Percentiles rank a stretch among this genome's conserved stretches.
Evolutionary conservation across 2,329 filamentous ascomycete species (phyloP).

Genomic region (Endoconidiophora polonica): DNA sequence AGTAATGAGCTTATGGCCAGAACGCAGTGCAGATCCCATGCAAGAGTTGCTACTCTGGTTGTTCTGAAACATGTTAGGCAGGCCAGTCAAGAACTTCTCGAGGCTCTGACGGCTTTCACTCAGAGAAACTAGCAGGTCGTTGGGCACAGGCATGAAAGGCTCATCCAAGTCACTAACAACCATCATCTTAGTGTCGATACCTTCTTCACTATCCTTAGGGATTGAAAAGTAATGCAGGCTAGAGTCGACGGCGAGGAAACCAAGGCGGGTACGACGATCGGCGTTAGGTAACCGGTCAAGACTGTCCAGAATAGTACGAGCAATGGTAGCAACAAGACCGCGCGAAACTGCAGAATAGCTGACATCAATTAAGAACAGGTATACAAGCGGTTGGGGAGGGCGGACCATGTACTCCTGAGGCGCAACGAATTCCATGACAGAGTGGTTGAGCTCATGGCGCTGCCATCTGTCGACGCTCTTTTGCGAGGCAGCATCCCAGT

Average conservation of each 20-base stretch:
- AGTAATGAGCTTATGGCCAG: conserved; percentile 90
- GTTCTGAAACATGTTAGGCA: conserved; percentile 93
- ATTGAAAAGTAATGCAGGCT: conserved; percentile 94
- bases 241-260: conserved; percentile 90
- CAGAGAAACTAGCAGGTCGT: conserved; percentile 77
- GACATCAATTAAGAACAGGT: conserved; percentile 89
- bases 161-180: conserved; percentile 92
- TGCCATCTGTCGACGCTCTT: conserved; percentile 87
- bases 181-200: conserved; percentile 72
- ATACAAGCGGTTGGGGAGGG: conserved; percentile 85
- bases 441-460: conserved; percentile 79
- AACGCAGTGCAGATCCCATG: conserved; percentile 83
- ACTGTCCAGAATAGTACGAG: conserved; percentile 85
- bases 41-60: conserved; percentile 81
- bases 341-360: conserved; percentile 81
- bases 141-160: conserved; percentile 86
- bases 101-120: conserved; percentile 81
- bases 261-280: conserved; percentile 76
- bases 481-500: conserved; percentile 88
- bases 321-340: conserved; percentile 79
- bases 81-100: conserved; percentile 74
- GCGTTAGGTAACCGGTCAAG: conserved; percentile 97
- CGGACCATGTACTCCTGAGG: conserved; percentile 99
- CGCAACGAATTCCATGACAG: conserved; percentile 94
- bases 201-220: conserved; percentile 73